Evolutionary conservation across 345 rosid genomes (phyloP).

Genomic region (Mallotus nudiflorus): DNA sequence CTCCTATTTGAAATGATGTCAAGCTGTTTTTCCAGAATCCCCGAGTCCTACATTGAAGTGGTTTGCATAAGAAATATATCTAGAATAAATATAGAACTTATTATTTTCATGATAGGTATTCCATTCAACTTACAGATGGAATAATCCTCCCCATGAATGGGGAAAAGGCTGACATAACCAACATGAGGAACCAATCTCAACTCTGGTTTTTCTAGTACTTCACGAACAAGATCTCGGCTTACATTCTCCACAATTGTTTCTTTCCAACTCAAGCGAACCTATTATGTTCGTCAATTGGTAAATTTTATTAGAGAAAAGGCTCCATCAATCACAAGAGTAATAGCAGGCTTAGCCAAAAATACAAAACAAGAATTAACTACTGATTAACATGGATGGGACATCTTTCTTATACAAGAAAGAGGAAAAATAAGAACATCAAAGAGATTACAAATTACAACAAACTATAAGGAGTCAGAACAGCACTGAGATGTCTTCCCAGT

Average conservation of each 20-base stretch:
- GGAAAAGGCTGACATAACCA: slow-evolving; percentile 94
- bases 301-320: background rate
- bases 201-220: slow-evolving; percentile 63
- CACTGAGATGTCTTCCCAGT: background rate
- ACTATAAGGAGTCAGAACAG: background rate
- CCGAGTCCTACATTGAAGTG: slow-evolving; percentile 52
- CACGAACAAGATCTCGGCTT: slow-evolving; percentile 72
- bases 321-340: too few species aligned
- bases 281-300: slow-evolving; percentile 19
- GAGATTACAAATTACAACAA: background rate
- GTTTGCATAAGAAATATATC: background rate
- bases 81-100: background rate
- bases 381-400: background rate
- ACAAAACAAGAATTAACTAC: background rate
- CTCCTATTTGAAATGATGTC: slow-evolving; percentile 74
- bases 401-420: background rate
- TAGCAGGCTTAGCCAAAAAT: background rate
- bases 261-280: slow-evolving; percentile 88
- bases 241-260: slow-evolving; percentile 45
- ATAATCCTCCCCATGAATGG: slow-evolving; percentile 85
- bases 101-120: background rate
- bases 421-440: background rate
- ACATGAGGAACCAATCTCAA: slow-evolving; percentile 83
- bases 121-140: slow-evolving; percentile 66
- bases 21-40: slow-evolving; percentile 82